These are phyloP conservation scores for Rubroboletus pulcherrimus DNA, from an alignment of 768 basidiomycete genomes.

Conservation along the genomic window DNA sequence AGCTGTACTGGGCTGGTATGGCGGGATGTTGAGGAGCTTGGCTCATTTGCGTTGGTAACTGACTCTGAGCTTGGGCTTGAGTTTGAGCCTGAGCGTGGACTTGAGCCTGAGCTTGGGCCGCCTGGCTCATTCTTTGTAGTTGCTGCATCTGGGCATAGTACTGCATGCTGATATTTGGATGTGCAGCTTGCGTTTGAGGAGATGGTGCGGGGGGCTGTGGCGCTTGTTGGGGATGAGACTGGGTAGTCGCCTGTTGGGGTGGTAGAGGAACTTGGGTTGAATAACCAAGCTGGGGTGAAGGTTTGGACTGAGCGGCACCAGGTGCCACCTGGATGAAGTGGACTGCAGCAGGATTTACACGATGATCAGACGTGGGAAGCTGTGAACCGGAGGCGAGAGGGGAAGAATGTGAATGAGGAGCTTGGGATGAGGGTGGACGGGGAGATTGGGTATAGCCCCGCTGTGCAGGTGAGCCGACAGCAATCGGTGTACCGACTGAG, in stretches of 20 bases:
- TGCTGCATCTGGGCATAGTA: slow-evolving; percentile 20
- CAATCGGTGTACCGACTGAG: slow-evolving; percentile 16
- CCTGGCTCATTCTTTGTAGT: slow-evolving; percentile 18
- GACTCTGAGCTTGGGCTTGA: slow-evolving; percentile 22
- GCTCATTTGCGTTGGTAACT: slow-evolving; percentile 22
- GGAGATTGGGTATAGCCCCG: slow-evolving; percentile 35
- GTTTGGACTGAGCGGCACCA: slow-evolving; percentile 23
- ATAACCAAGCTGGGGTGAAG: slow-evolving; percentile 27
- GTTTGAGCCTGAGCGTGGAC: slow-evolving; percentile 19
- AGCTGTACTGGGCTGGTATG: slow-evolving; percentile 32
- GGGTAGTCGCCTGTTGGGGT: slow-evolving; percentile 20
- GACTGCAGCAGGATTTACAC: slow-evolving; percentile 16
- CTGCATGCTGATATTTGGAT: slow-evolving; percentile 14
- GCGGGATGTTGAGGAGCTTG: slow-evolving; percentile 26
- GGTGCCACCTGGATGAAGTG: slow-evolving; percentile 30
- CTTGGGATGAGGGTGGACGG: slow-evolving; percentile 32
- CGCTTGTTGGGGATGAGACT: slow-evolving; percentile 22
- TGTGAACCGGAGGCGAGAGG: slow-evolving; percentile 29
- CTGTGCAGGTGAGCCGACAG: slow-evolving; percentile 28
- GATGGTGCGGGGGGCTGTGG: slow-evolving; percentile 21
- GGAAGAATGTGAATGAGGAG: slow-evolving; percentile 28
- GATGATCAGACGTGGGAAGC: slow-evolving; percentile 24
- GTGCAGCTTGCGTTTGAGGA: slow-evolving; percentile 20
- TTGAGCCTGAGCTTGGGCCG: slow-evolving; percentile 17
- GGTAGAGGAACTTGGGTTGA: slow-evolving; percentile 16